Percentiles rank a stretch among this genome's conserved stretches.
These are phyloP conservation scores for Lipomyces sp. DNA, from an alignment of 805 yeast species.

Conservation along the genomic window DNA sequence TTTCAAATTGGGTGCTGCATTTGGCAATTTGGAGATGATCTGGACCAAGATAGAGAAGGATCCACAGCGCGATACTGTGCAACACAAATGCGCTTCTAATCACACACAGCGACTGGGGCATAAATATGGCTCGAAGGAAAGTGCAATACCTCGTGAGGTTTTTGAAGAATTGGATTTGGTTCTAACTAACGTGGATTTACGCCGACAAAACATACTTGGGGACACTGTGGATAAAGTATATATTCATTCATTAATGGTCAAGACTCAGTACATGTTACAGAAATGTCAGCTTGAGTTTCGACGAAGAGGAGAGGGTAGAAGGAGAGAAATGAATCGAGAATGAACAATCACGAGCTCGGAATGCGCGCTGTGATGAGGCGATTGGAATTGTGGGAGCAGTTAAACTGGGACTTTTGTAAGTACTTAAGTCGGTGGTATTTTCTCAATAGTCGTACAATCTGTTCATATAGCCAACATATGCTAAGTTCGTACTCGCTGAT, in stretches of 20 bases:
- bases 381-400: too few relatives aligned
- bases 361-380: not conserved
- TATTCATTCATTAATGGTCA: not conserved
- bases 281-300: constrained; percentile 1
- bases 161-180: constrained; percentile 16
- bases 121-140: not conserved
- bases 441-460: not conserved
- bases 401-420: not conserved
- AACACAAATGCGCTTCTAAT: not conserved
- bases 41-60: not conserved
- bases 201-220: constrained; percentile 15
- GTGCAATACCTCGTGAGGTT: constrained; percentile 1
- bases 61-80: not conserved
- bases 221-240: constrained; percentile 12
- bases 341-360: not conserved
- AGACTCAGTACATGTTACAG: not conserved
- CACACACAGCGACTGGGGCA: not conserved
- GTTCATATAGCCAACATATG: not conserved
- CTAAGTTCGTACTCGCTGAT: not conserved
- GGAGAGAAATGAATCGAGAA: not conserved
- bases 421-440: not conserved
- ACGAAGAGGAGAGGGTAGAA: not conserved
- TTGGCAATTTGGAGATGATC: constrained; percentile 1
- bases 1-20: constrained; percentile 17
- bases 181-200: constrained; percentile 12